These are phyloP conservation scores for Candida piceae DNA, from an alignment of 805 yeast species.

Conservation along the genomic window DNA sequence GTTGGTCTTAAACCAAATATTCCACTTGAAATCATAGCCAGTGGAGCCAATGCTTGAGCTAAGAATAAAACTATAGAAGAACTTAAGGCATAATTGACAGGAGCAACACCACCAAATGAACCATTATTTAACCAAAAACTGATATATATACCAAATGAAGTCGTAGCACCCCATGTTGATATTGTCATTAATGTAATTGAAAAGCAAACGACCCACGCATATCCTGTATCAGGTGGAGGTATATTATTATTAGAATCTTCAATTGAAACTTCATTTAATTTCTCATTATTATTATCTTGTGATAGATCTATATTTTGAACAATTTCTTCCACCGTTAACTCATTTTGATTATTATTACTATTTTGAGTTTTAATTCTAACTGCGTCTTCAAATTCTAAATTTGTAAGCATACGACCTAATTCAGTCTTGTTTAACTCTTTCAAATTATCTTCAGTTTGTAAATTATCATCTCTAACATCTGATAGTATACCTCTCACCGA, in stretches of 20 bases:
- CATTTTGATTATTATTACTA: neutral
- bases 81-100: conserved; percentile 52
- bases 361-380: conserved; percentile 12
- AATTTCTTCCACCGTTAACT: conserved; percentile 2
- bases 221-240: conserved; percentile 46
- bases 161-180: conserved; percentile 62
- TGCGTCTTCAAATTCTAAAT: conserved; percentile 21
- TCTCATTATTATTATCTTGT: too few relatives aligned
- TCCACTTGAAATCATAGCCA: conserved; percentile 14
- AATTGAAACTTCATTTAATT: too few relatives aligned
- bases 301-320: too few relatives aligned
- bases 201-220: conserved; percentile 50
- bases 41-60: conserved; percentile 21
- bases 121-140: conserved; percentile 45
- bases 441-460: conserved; percentile 11
- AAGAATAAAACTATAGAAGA: conserved; percentile 38
- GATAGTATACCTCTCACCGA: conserved; percentile 3
- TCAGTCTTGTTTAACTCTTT: conserved; percentile 9
- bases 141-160: conserved; percentile 56
- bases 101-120: conserved; percentile 46
- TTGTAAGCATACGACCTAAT: conserved; percentile 17
- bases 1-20: conserved; percentile 17
- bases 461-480: conserved; percentile 19
- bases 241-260: too few relatives aligned
- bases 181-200: conserved; percentile 40